A percentile compares a stretch with the other conserved stretches of the same genome.
These are phyloP conservation scores for Ascochyta lentis DNA, from an alignment of 2,329 filamentous ascomycete species.

Conservation along the genomic window DNA sequence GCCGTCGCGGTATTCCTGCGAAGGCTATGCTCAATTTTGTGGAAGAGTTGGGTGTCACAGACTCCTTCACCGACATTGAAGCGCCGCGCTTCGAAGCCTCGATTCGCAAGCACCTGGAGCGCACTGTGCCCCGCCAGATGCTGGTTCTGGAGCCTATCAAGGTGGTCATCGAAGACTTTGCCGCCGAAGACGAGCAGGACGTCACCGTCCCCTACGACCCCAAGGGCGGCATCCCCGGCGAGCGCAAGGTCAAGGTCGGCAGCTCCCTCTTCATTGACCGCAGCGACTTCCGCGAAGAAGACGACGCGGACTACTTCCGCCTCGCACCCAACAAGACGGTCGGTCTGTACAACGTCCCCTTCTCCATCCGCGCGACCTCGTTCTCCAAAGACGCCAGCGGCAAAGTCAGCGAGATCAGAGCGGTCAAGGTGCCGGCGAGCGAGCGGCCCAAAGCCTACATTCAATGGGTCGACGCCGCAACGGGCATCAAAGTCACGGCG, in stretches of 20 bases:
- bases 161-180: conserved; percentile 80
- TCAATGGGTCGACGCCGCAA: conserved; percentile 82
- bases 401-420: conserved; percentile 70
- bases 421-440: conserved; percentile 67
- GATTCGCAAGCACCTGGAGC: conserved; percentile 85
- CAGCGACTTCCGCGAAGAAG: conserved; percentile 76
- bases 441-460: conserved; percentile 77
- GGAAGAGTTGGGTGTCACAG: conserved; percentile 89
- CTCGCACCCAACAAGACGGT: conserved; percentile 77
- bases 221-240: conserved; percentile 68
- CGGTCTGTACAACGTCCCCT: conserved; percentile 73
- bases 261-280: conserved; percentile 85
- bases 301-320: conserved; percentile 77
- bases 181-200: conserved; percentile 70
- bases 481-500: conserved; percentile 66
- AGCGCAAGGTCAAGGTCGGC: conserved; percentile 69
- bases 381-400: conserved; percentile 73
- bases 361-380: conserved; percentile 71
- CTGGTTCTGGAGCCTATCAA: conserved; percentile 85
- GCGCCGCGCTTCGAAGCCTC: conserved; percentile 83
- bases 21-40: conserved; percentile 89
- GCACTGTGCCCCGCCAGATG: conserved; percentile 87
- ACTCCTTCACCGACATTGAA: conserved; percentile 78
- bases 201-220: conserved; percentile 80
- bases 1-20: conserved; percentile 84